phyloP scores from a whole-genome alignment of 306 rosid genomes.

The Prunus salicina region DNA sequence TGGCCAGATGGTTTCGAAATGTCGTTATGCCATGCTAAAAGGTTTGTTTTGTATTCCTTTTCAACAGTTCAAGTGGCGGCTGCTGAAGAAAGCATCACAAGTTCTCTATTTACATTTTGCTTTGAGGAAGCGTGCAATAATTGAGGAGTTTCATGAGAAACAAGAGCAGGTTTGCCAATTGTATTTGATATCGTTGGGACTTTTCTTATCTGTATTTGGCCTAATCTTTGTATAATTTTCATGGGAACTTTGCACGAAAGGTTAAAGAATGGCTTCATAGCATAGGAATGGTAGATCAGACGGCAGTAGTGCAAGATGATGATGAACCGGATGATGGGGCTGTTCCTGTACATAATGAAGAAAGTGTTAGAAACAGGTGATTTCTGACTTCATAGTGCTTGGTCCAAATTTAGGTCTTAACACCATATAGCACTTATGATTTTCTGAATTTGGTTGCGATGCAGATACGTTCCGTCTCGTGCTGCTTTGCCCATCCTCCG shows the following conservation, averaged over 20 bases:
- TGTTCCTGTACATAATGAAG: constrained; percentile 64
- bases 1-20: neutral
- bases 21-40: neutral
- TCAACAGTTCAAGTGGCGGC: constrained; percentile 77
- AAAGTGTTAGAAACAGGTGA: constrained; percentile 62
- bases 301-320: constrained; percentile 64
- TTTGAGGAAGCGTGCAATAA: constrained; percentile 76
- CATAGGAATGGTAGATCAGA: constrained; percentile 79
- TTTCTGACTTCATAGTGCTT: neutral
- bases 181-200: neutral
- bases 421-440: constrained; percentile 1
- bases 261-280: constrained; percentile 94
- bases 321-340: constrained; percentile 87
- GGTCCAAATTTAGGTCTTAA: neutral
- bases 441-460: constrained; percentile 15
- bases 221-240: neutral
- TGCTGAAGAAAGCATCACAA: constrained; percentile 88
- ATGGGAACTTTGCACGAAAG: constrained; percentile 32
- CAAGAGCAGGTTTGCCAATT: constrained; percentile 79
- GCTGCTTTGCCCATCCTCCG: constrained; percentile 85
- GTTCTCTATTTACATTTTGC: constrained; percentile 84
- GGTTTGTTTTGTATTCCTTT: neutral
- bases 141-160: constrained; percentile 78
- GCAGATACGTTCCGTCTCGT: constrained; percentile 76
- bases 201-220: neutral